Evolutionary conservation across 1,284 basidiomycete species (phyloP), one percentile per base, ranked within the genome.

Genomic region (Rhodotorula sp.): DNA sequence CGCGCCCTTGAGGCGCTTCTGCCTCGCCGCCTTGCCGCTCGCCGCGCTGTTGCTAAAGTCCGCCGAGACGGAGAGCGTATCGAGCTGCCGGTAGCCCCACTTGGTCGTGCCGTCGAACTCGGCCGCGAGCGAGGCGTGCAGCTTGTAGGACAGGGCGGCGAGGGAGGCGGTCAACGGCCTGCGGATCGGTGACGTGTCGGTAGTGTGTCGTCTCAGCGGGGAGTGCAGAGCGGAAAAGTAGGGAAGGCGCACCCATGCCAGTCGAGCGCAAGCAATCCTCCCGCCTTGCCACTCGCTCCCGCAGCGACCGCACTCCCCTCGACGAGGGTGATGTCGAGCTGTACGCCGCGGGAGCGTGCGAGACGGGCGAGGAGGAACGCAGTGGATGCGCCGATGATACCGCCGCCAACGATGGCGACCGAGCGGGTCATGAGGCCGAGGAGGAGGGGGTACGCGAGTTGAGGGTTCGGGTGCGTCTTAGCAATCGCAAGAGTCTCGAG

Each of bases 201-300:
- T 13, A n/a, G n/a, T n/a, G n/a, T n/a, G n/a, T n/a, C n/a, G 25
- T 3, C 8, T 39, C 36, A 62, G 61, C 6, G n/a, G 15, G 29
- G 21, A 54, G 54, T 50, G 27, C n/a, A 8, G 19, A 17, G 21
- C 29, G n/a, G 37, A 21, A 53, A 55, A 36, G 36, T 56, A 32
- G 50, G 27, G 51, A 50, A 19, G 51, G 32, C 57, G 50, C 3
- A 55, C 73, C 66, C 75, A 36, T 80, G 80, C 89, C 88, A 90
- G 79, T 93, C 90, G 67, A 87, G 85, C 0, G 94, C 93, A 34
- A 97, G 85, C n/a, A 97, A 88, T 0, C 94, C 94, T 4, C 93
- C 94, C 0, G 92, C 91, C 80, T 96, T 96, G 10, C 94, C 94
- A 0, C 89, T 91, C 1, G 94, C 92, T 0, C 82, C 87, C 12